Percentiles rank a stretch among this genome's conserved stretches.
phyloP scores from a whole-genome alignment of 1,284 basidiomycete genomes.

The Sanguinoderma infundibulare region DNA sequence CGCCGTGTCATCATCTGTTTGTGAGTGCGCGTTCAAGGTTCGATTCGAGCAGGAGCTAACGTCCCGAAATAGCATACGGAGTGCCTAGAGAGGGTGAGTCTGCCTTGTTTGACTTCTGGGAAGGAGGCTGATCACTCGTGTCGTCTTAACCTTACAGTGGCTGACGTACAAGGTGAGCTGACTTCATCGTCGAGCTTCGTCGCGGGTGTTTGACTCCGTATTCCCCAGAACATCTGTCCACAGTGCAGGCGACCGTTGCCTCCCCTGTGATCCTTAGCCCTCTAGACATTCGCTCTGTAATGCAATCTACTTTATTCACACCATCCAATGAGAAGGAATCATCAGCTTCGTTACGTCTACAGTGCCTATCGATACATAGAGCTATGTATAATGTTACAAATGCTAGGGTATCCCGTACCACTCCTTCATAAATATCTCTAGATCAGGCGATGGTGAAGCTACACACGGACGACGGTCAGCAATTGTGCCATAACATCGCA shows the following conservation, averaged over 20 bases:
- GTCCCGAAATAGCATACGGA: conserved; percentile 63
- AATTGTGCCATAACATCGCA: not conserved
- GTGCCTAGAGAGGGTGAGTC: conserved; percentile 73
- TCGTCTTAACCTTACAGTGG: conserved; percentile 56
- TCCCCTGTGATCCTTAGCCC: conserved; percentile 55
- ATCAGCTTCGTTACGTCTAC: conserved; percentile 23
- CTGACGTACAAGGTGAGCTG: conserved; percentile 80
- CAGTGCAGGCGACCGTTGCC: conserved; percentile 83
- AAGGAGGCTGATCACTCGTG: not conserved
- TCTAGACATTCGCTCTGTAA: too few relatives aligned
- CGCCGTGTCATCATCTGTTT: conserved; percentile 90
- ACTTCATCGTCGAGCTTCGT: not conserved
- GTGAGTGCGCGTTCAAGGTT: conserved; percentile 47
- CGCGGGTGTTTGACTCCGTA: not conserved
- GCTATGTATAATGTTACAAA: not conserved
- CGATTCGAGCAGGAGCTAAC: not conserved
- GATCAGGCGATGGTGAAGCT: conserved; percentile 25
- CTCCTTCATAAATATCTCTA: conserved; percentile 18
- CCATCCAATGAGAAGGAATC: too few relatives aligned
- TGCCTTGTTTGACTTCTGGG: conserved; percentile 4
- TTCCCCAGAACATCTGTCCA: conserved; percentile 80
- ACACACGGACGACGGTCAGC: conserved; percentile 4
- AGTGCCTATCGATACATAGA: conserved; percentile 25
- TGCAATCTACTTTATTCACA: too few relatives aligned
- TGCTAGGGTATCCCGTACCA: conserved; percentile 20